Evolutionary conservation across 768 basidiomycete genomes (phyloP).

Genomic region (Boletus speciosus): DNA sequence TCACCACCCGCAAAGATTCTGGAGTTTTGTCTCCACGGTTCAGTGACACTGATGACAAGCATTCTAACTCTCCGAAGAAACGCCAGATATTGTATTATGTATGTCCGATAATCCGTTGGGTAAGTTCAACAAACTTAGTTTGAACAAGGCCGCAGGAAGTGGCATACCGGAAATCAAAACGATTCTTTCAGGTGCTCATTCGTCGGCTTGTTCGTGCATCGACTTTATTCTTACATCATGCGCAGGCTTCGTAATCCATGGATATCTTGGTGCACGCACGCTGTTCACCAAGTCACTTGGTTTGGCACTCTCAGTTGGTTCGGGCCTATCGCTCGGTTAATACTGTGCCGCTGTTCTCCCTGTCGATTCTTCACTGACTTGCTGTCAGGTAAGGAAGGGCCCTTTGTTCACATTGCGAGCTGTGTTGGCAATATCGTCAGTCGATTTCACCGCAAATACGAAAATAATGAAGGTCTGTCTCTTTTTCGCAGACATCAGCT

Average conservation of each 20-base stretch:
- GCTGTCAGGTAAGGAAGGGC: slow-evolving; percentile 59
- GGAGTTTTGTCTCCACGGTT: slow-evolving; percentile 57
- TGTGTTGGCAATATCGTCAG: slow-evolving; percentile 94
- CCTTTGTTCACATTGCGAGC: slow-evolving; percentile 89
- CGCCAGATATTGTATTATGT: slow-evolving; percentile 85
- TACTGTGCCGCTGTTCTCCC: slow-evolving; percentile 10
- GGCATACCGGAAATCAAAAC: slow-evolving; percentile 98
- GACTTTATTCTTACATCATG: slow-evolving; percentile 1
- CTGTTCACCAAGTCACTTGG: slow-evolving; percentile 90
- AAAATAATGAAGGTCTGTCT: slow-evolving; percentile 83
- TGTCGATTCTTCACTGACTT: background rate
- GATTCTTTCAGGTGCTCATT: slow-evolving; percentile 67
- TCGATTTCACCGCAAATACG: slow-evolving; percentile 83
- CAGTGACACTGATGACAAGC: slow-evolving; percentile 29
- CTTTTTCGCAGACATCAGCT: background rate
- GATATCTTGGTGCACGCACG: slow-evolving; percentile 89
- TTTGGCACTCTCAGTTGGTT: slow-evolving; percentile 85
- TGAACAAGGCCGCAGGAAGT: slow-evolving; percentile 79
- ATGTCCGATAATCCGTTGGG: slow-evolving; percentile 28
- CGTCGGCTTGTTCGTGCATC: slow-evolving; percentile 5
- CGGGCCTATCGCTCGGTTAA: slow-evolving; percentile 79
- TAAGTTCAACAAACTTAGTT: slow-evolving; percentile 9
- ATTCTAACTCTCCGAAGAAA: slow-evolving; percentile 33
- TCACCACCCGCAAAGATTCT: slow-evolving; percentile 86
- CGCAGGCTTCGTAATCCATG: slow-evolving; percentile 91